phyloP scores from a whole-genome alignment of 371 early-diverging fungal genomes.

The Mucor piriformis region DNA sequence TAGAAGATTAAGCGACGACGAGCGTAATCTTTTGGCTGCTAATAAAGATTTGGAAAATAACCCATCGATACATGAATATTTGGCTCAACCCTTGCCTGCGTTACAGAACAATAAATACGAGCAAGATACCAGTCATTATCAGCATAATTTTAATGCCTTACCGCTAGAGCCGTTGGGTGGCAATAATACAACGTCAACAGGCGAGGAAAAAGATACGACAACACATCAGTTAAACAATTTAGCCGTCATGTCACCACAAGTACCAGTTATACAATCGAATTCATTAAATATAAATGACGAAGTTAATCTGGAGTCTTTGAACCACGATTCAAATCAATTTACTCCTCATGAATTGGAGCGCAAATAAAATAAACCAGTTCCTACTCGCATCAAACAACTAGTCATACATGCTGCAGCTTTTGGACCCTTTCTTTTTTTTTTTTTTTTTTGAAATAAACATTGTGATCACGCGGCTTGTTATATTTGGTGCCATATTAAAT shows the following conservation, averaged over 20 bases:
- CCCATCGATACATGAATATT: slow-evolving; percentile 16
- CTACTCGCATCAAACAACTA: too few relatives aligned
- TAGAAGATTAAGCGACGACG: slow-evolving; percentile 24
- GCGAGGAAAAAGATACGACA: not conserved
- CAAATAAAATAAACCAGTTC: too few relatives aligned
- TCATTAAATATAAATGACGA: slow-evolving; percentile 14
- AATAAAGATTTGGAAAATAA: slow-evolving; percentile 4
- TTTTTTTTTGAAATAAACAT: not conserved
- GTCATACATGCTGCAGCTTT: too few relatives aligned
- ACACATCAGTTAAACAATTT: slow-evolving; percentile 4
- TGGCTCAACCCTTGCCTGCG: slow-evolving; percentile 13
- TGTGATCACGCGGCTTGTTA: too few relatives aligned
- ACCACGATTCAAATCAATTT: slow-evolving; percentile 11
- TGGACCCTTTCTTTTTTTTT: not conserved
- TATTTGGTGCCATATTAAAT: too few relatives aligned
- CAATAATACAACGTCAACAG: slow-evolving; percentile 1
- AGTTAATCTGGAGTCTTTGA: slow-evolving; percentile 1
- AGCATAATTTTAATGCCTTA: slow-evolving; percentile 21
- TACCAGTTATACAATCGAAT: slow-evolving; percentile 9
- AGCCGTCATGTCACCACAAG: slow-evolving; percentile 1
- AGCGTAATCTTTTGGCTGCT: slow-evolving; percentile 13
- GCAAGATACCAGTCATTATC: slow-evolving; percentile 7
- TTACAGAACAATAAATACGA: slow-evolving; percentile 21
- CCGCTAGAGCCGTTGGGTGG: slow-evolving; percentile 20
- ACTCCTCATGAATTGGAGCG: slow-evolving; percentile 25